Evolutionary conservation across 164 flowering plant genomes (phyloP).

Genomic region (Vitis rotundifolia): DNA sequence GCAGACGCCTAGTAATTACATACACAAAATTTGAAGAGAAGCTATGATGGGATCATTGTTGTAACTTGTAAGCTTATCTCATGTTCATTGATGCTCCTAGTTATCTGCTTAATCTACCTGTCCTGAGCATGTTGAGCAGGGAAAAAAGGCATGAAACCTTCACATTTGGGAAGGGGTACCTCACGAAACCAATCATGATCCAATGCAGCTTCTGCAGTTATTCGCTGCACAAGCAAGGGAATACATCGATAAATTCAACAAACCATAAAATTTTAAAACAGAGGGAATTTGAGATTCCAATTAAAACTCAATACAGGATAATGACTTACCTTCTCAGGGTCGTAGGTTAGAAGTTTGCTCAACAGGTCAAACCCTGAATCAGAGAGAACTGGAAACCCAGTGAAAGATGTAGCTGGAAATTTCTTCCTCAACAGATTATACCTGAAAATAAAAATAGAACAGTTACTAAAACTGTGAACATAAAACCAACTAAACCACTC

Average conservation of each 20-base stretch:
- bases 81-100: not conserved
- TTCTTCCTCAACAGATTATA: slow-evolving; percentile 37
- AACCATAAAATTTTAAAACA: not conserved
- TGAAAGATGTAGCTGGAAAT: slow-evolving; percentile 46
- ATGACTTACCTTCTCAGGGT: slow-evolving; percentile 54
- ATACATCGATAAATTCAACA: slow-evolving; percentile 1
- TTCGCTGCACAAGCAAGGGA: slow-evolving; percentile 40
- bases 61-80: slow-evolving; percentile 2
- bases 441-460: slow-evolving; percentile 15
- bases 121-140: slow-evolving; percentile 42
- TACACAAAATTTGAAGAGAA: slow-evolving; percentile 4
- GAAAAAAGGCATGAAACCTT: slow-evolving; percentile 59
- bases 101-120: slow-evolving; percentile 27
- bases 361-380: slow-evolving; percentile 47
- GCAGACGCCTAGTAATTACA: not conserved
- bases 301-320: not conserved
- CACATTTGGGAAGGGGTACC: slow-evolving; percentile 69
- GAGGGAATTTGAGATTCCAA: not conserved
- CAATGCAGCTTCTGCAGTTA: slow-evolving; percentile 71
- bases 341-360: slow-evolving; percentile 35
- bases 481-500: not conserved
- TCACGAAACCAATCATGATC: slow-evolving; percentile 78
- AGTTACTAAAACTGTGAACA: not conserved
- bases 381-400: slow-evolving; percentile 43
- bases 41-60: not conserved